Evolutionary conservation across 2,329 filamentous ascomycete genomes (phyloP), one percentile per base, ranked within the genome.

Genomic region (Penicillium sp.): DNA sequence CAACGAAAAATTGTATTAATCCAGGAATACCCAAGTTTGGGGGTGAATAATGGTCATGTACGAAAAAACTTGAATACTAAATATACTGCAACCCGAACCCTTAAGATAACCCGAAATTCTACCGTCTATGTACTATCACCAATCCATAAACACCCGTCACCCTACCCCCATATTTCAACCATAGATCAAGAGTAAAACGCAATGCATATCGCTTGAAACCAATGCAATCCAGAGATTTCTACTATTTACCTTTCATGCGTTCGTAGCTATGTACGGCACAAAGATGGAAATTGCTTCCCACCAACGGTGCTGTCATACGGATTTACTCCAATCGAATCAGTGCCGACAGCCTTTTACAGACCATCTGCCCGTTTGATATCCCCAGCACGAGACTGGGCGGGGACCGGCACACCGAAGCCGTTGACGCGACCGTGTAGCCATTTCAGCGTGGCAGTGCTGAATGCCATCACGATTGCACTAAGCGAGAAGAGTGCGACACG

Each of bases 391-490:
- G 71, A 65, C 3, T 59, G 58, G 2, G 69, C 34, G 13, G 54
- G 55, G 26, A 56, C 39, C 0, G 42, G 29, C 21, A 58, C 64
- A 5, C 67, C 71, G 43, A 69, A 68, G 8, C 76, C 76, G 62
- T 76, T 77, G 11, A 77, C 63, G 48, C 77, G 78, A 2, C 81
- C 83, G 73, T 95, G 90, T 1, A 89, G 58, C 80, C 82, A 87
- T 69, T 91, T 88, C 58, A 96, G 75, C 9, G 80, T 74, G 19
- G 84, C 76, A 0, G 90, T 92, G 60, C 86, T 91, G 3, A 79
- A 70, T 2, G 89, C 87, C 85, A 95, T 92, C 14, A 90, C 73
- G 1, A 82, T 67, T 1, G 90, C 91, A 37, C 89, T 89, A 16
- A 83, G 75, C 1, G 79, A 80, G 63, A 95, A 96, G 9, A 96